Percentiles rank a stretch among this genome's conserved stretches.
These are phyloP conservation scores for Aspergillus conjunctus DNA, from an alignment of 495 filamentous ascomycete genomes.

Conservation along the genomic window DNA sequence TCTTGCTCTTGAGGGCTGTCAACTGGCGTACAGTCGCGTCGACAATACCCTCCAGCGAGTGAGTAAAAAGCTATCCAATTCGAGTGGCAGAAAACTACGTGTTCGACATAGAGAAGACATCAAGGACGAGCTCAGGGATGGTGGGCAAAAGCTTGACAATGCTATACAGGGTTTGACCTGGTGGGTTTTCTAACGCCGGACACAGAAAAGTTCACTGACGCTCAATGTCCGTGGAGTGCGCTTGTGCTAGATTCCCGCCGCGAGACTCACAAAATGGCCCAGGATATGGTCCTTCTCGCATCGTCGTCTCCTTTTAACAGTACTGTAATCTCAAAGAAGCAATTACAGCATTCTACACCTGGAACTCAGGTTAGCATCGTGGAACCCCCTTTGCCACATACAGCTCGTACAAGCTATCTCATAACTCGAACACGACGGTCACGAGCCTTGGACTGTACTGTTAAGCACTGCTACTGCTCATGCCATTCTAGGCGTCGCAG, in stretches of 20 bases:
- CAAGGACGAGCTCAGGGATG: background rate
- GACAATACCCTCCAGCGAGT: background rate
- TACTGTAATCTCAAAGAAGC: no score
- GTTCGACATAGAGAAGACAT: background rate
- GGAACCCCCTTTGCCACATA: no score
- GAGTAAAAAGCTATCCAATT: background rate
- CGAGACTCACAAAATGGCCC: no score
- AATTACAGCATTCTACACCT: no score
- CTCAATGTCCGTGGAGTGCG: no score
- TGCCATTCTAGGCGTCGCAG: background rate
- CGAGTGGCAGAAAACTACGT: background rate
- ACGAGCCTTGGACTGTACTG: background rate
- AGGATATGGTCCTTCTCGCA: no score
- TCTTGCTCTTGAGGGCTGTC: background rate
- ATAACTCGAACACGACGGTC: background rate
- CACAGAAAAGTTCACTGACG: background rate
- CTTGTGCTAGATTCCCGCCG: no score
- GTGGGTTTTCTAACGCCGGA: background rate
- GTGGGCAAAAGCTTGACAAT: no score
- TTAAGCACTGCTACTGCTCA: conserved; percentile 6
- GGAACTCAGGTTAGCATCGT: no score
- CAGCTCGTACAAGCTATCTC: background rate
- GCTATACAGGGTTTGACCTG: background rate
- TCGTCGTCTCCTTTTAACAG: no score
- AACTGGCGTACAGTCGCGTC: conserved; percentile 5